phyloP scores from a whole-genome alignment of 129 eudicot genomes.

The Solidago caesia region DNA sequence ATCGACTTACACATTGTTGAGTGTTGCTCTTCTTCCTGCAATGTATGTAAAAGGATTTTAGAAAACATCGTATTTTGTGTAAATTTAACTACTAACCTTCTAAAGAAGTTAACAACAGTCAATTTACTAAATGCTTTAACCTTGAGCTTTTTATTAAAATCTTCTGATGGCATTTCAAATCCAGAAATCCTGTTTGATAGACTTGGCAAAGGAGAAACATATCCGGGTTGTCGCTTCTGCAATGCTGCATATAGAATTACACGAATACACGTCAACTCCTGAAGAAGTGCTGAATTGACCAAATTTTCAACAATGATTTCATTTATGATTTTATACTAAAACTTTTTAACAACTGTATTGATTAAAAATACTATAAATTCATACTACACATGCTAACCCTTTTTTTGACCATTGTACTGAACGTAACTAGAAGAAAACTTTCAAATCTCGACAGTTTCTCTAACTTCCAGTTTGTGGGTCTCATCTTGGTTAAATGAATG shows the following conservation, averaged over 20 bases:
- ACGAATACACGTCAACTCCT: neutral
- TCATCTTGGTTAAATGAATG: too few species aligned
- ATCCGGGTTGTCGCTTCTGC: conserved; percentile 43
- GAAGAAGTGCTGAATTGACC: neutral
- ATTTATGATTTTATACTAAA: neutral
- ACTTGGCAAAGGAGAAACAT: conserved; percentile 24
- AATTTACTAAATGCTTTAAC: conserved; percentile 33
- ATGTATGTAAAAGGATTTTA: neutral
- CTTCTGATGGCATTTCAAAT: conserved; percentile 27
- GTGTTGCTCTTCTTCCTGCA: conserved; percentile 33
- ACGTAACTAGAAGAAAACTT: too few species aligned
- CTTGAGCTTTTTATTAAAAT: conserved; percentile 38
- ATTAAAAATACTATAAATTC: too few species aligned
- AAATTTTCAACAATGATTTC: neutral
- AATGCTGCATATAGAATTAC: conserved; percentile 37
- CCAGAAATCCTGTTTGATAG: conserved; percentile 12
- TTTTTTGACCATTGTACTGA: too few species aligned
- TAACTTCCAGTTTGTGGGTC: too few species aligned
- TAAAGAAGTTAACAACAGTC: neutral
- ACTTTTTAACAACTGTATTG: neutral
- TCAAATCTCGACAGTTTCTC: too few species aligned
- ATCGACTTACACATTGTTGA: conserved; percentile 3
- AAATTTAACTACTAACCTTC: conserved; percentile 1
- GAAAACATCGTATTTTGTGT: neutral
- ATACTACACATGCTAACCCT: too few species aligned